Evolutionary conservation across 768 basidiomycete genomes (phyloP).

Genomic region (Bullera alba): DNA sequence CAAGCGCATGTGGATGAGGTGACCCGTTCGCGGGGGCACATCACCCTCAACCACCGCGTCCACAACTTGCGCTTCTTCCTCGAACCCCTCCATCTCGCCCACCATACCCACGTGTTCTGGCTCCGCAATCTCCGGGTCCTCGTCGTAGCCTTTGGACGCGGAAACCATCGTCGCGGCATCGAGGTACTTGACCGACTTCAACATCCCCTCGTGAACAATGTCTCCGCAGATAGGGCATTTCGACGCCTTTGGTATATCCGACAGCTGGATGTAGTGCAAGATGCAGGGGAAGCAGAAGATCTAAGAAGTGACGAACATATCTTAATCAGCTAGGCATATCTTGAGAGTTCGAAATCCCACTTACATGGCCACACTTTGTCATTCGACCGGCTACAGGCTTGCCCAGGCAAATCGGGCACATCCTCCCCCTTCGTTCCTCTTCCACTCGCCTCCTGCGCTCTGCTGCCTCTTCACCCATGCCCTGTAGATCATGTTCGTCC

Average conservation of each 20-base stretch:
- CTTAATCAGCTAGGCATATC: neutral
- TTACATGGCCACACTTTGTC: conserved; percentile 94
- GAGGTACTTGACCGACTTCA: conserved; percentile 89
- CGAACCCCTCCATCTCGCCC: conserved; percentile 36
- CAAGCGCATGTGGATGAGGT: conserved; percentile 68
- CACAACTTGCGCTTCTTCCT: conserved; percentile 16
- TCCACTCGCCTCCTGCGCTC: conserved; percentile 45
- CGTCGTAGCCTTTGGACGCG: conserved; percentile 21
- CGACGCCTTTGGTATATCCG: conserved; percentile 75
- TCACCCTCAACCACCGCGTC: conserved; percentile 5
- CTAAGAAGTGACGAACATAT: conserved; percentile 48
- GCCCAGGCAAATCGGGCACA: conserved; percentile 92
- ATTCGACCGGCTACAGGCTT: conserved; percentile 74
- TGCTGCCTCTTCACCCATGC: conserved; percentile 27
- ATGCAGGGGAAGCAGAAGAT: conserved; percentile 94
- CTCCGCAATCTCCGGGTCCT: conserved; percentile 3
- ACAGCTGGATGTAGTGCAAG: conserved; percentile 76
- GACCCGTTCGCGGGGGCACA: conserved; percentile 11
- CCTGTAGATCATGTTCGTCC: conserved; percentile 30
- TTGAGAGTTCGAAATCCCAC: too few species aligned
- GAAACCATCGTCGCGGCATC: conserved; percentile 51
- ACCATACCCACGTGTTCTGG: conserved; percentile 20
- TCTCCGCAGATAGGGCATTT: conserved; percentile 96
- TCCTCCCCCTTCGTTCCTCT: conserved; percentile 59
- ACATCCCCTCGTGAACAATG: conserved; percentile 77